These are phyloP conservation scores for Piper longum DNA, from an alignment of 164 flowering plant species.

Conservation along the genomic window DNA sequence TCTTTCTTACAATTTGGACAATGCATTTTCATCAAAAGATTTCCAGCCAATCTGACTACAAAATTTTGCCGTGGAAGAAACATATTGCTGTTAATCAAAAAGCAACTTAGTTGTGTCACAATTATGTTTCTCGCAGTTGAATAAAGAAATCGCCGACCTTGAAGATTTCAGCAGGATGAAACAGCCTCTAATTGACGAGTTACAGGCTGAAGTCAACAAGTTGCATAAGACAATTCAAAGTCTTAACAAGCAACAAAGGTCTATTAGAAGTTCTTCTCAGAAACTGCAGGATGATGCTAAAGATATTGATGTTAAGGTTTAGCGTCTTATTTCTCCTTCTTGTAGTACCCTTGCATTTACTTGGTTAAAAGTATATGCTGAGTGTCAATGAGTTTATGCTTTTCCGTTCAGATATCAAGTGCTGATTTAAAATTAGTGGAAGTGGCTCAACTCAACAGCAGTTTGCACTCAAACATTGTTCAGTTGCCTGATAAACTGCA, in stretches of 20 bases:
- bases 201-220: slow-evolving; percentile 55
- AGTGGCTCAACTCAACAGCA: slow-evolving; percentile 75
- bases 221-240: slow-evolving; percentile 41
- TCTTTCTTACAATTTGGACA: too few relatives aligned
- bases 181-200: slow-evolving; percentile 53
- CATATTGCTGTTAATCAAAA: background rate
- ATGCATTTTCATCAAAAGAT: too few relatives aligned
- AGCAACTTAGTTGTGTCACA: too few relatives aligned
- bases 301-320: slow-evolving; percentile 69
- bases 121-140: slow-evolving; percentile 30
- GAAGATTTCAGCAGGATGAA: slow-evolving; percentile 53
- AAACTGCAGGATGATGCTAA: slow-evolving; percentile 48
- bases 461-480: slow-evolving; percentile 64
- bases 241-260: slow-evolving; percentile 66
- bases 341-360: too few relatives aligned
- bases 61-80: background rate
- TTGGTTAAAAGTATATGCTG: too few relatives aligned
- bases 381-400: background rate
- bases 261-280: slow-evolving; percentile 33
- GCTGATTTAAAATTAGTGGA: slow-evolving; percentile 63
- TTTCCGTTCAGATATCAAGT: slow-evolving; percentile 44
- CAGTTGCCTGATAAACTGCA: slow-evolving; percentile 92
- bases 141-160: slow-evolving; percentile 36
- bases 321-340: background rate
- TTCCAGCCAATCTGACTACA: background rate